Evolutionary conservation across 768 basidiomycete genomes (phyloP).

Genomic region (Russula abietina): DNA sequence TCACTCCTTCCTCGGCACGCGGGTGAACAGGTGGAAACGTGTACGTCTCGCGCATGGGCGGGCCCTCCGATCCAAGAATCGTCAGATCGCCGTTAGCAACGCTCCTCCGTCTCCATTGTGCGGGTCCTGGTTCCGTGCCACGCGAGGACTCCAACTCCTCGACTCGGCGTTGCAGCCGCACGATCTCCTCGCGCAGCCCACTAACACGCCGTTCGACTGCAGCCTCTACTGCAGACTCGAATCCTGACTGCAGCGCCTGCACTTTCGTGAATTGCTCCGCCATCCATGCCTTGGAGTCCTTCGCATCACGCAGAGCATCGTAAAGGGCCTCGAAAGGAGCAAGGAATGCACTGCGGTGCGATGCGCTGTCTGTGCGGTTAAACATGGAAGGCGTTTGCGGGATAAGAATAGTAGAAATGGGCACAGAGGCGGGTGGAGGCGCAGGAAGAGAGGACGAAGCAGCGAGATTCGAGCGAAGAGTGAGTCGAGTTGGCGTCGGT

Average conservation of each 20-base stretch:
- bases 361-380: slow-evolving; percentile 52
- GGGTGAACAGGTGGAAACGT: slow-evolving; percentile 22
- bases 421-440: slow-evolving; percentile 46
- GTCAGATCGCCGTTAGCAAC: slow-evolving; percentile 20
- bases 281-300: slow-evolving; percentile 72
- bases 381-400: slow-evolving; percentile 67
- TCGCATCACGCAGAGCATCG: slow-evolving; percentile 75
- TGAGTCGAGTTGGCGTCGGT: slow-evolving; percentile 24
- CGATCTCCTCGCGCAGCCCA: slow-evolving; percentile 56
- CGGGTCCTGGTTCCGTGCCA: slow-evolving; percentile 17
- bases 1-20: slow-evolving; percentile 6
- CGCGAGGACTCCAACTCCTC: slow-evolving; percentile 60
- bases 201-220: slow-evolving; percentile 57
- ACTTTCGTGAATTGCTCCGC: slow-evolving; percentile 65
- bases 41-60: slow-evolving; percentile 20
- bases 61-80: slow-evolving; percentile 7
- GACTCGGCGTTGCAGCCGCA: slow-evolving; percentile 52
- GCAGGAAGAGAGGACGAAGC: slow-evolving; percentile 20
- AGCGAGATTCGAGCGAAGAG: slow-evolving; percentile 27
- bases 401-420: slow-evolving; percentile 60
- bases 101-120: slow-evolving; percentile 26
- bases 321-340: slow-evolving; percentile 82
- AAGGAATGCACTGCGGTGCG: slow-evolving; percentile 71
- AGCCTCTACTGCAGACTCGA: slow-evolving; percentile 52
- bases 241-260: slow-evolving; percentile 47